Percentiles rank a stretch among this genome's conserved stretches.
These are phyloP conservation scores for Daldinia vernicosa DNA, from an alignment of 495 filamentous ascomycete species.

Conservation along the genomic window DNA sequence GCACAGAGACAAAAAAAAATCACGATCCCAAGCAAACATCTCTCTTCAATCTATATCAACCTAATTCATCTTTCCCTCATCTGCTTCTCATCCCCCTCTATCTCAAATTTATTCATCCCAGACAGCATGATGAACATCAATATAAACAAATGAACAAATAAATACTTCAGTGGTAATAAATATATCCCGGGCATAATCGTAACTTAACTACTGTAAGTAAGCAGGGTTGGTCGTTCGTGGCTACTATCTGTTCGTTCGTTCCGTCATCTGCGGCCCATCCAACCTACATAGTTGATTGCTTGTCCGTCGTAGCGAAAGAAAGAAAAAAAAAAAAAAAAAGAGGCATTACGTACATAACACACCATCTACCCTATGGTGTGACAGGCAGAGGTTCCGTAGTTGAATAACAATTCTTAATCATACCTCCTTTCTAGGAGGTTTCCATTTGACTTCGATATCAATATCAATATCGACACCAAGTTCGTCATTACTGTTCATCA, in stretches of 20 bases:
- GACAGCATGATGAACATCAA: not conserved
- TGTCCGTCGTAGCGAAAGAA: not conserved
- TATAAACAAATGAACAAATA: not conserved
- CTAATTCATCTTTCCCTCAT: not conserved
- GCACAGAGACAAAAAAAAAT: too few species aligned
- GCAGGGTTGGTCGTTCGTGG: not conserved
- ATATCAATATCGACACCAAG: not conserved
- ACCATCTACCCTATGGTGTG: not conserved
- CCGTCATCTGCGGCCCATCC: not conserved
- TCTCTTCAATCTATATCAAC: not conserved
- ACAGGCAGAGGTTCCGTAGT: not conserved
- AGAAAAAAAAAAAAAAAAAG: not conserved
- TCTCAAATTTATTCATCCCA: not conserved
- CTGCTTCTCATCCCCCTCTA: not conserved
- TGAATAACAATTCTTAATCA: conserved; percentile 1
- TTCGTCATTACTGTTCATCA: not conserved
- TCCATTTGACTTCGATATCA: not conserved
- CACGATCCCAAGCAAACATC: not conserved
- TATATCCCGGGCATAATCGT: conserved; percentile 2
- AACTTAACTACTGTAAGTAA: conserved; percentile 1
- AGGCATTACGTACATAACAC: conserved; percentile 3
- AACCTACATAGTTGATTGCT: conserved; percentile 4
- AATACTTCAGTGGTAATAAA: not conserved
- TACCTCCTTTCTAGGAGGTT: not conserved
- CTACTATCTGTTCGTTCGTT: not conserved